A percentile compares a stretch with the other conserved stretches of the same genome.
Conservation (phyloP, 2,329 filamentous ascomycete species). For the Botrytis porri region DNA sequence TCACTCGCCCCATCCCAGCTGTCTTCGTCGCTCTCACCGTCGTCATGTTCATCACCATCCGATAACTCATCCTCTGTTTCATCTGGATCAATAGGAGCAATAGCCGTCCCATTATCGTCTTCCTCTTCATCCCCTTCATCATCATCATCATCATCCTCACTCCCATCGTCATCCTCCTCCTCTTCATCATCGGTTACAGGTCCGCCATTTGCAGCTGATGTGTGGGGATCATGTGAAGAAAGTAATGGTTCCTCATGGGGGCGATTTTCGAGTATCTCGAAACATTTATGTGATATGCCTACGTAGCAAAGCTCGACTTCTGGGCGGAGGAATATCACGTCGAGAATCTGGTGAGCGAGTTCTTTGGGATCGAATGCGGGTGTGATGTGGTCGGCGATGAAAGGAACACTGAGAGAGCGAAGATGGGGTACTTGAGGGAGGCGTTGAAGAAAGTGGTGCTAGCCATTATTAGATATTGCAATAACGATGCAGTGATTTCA, state of each 20-base stretch:
- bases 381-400: conserved; percentile 60
- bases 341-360: conserved; percentile 71
- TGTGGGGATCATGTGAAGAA: conserved; percentile 30
- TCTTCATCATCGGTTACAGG: conserved; percentile 45
- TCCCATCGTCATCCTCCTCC: conserved; percentile 47
- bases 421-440: conserved; percentile 69
- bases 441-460: conserved; percentile 74
- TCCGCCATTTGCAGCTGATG: conserved; percentile 39
- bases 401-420: conserved; percentile 67
- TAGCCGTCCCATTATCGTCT: conserved; percentile 39
- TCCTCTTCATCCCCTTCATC: conserved; percentile 46
- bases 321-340: conserved; percentile 72
- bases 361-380: conserved; percentile 60
- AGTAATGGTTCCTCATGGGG: conserved; percentile 43
- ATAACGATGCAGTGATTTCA: not conserved
- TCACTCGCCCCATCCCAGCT: conserved; percentile 49
- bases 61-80: conserved; percentile 40
- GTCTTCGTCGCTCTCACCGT: conserved; percentile 46
- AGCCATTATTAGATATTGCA: conserved; percentile 17
- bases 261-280: conserved; percentile 70
- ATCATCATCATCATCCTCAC: conserved; percentile 41
- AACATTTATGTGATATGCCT: conserved; percentile 74
- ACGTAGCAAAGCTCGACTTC: conserved; percentile 77
- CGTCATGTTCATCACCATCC: conserved; percentile 40
- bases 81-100: conserved; percentile 37